A percentile compares a stretch with the other conserved stretches of the same genome.
Conservation (phyloP, 129 eudicot genomes). For the Deinandra increscens region DNA sequence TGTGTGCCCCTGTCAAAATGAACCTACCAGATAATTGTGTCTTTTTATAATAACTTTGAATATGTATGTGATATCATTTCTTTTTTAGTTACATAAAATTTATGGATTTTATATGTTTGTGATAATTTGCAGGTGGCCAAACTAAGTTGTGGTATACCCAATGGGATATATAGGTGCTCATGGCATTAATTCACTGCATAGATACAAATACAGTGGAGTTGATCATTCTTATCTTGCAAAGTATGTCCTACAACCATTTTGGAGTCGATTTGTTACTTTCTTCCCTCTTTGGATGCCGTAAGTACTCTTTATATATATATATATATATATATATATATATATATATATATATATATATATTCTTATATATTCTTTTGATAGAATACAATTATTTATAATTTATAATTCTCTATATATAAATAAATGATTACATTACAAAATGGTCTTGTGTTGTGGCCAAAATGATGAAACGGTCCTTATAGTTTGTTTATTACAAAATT, state of each 20-base stretch:
- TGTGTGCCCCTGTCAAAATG: background rate
- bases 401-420: background rate
- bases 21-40: background rate
- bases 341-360: too few relatives aligned
- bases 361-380: background rate
- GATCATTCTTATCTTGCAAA: slow-evolving; percentile 87
- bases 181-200: slow-evolving; percentile 76
- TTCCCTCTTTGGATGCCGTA: slow-evolving; percentile 99
- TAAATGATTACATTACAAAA: background rate
- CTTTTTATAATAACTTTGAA: background rate
- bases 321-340: too few relatives aligned
- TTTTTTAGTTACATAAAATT: slow-evolving; percentile 1
- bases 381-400: background rate
- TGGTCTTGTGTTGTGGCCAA: background rate
- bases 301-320: too few relatives aligned
- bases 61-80: background rate
- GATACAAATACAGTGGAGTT: slow-evolving; percentile 92
- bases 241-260: slow-evolving; percentile 86
- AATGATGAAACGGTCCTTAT: background rate
- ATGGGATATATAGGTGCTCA: slow-evolving; percentile 90
- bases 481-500: background rate
- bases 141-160: slow-evolving; percentile 20
- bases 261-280: slow-evolving; percentile 69
- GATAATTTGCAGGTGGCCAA: slow-evolving; percentile 26
- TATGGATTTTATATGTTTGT: background rate